Evolutionary conservation across 2,329 filamentous ascomycete genomes (phyloP).

Genomic region (Dothideomycetidae sp.): DNA sequence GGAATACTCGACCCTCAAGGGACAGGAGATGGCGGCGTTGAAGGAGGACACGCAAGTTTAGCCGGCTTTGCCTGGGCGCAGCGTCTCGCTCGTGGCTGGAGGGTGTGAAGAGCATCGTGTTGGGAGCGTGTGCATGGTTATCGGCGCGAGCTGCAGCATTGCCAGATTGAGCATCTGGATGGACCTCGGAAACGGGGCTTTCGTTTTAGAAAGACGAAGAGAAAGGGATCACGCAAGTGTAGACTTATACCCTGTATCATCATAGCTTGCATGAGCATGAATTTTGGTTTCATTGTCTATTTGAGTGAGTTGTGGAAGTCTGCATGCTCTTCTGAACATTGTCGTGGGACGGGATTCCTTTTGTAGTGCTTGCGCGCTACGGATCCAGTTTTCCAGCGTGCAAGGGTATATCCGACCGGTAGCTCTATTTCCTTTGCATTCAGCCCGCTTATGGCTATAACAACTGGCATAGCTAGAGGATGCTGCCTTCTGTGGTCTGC

Average conservation of each 20-base stretch:
- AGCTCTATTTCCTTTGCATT: too few species aligned
- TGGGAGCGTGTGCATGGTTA: not conserved
- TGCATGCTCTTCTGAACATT: not conserved
- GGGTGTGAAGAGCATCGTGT: too few species aligned
- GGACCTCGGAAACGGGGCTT: not conserved
- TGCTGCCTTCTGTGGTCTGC: too few species aligned
- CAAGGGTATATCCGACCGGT: too few species aligned
- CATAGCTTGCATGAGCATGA: conserved; percentile 1
- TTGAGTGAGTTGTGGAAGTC: too few species aligned
- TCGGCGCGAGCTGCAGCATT: not conserved
- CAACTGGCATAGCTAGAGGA: too few species aligned
- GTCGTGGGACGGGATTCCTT: too few species aligned
- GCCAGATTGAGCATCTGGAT: not conserved
- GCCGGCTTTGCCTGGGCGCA: conserved; percentile 6
- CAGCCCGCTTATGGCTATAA: too few species aligned
- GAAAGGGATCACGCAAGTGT: not conserved
- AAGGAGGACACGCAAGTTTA: conserved; percentile 10
- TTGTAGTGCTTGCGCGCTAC: too few species aligned
- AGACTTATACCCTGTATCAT: conserved; percentile 6
- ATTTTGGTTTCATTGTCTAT: too few species aligned
- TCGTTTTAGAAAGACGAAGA: conserved; percentile 10
- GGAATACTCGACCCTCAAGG: conserved; percentile 39
- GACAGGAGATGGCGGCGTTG: conserved; percentile 7
- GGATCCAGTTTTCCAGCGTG: too few species aligned
- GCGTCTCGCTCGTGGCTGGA: conserved; percentile 5